Conservation (phyloP, 179 eudicot genomes). For the Vitellaria paradoxa region DNA sequence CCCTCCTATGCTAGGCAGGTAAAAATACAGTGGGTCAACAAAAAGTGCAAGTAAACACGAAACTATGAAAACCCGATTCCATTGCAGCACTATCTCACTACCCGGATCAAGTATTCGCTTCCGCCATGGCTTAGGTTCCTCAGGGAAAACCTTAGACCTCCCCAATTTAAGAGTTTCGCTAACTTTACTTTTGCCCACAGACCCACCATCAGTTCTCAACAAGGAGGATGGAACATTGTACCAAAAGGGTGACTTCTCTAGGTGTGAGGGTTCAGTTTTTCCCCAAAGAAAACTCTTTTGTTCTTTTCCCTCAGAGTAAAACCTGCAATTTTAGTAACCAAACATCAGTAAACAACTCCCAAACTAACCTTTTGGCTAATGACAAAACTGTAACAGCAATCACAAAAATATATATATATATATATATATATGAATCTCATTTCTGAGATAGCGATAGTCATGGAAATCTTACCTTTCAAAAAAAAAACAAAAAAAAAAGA, state of each 20-base stretch:
- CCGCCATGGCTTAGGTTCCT: slow-evolving; percentile 55
- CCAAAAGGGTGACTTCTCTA: slow-evolving; percentile 53
- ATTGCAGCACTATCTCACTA: slow-evolving; percentile 75
- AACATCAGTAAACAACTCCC: slow-evolving; percentile 7
- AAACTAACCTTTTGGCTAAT: not conserved
- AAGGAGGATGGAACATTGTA: slow-evolving; percentile 46
- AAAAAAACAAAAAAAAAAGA: too few species aligned
- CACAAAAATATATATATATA: slow-evolving; percentile 1
- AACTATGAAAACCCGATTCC: slow-evolving; percentile 84
- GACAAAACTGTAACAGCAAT: not conserved
- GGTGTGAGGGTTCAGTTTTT: slow-evolving; percentile 39
- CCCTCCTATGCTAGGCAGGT: slow-evolving; percentile 63
- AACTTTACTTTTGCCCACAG: slow-evolving; percentile 42
- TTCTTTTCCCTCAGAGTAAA: slow-evolving; percentile 61
- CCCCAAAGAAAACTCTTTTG: slow-evolving; percentile 47
- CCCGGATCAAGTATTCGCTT: slow-evolving; percentile 90
- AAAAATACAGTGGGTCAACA: slow-evolving; percentile 85
- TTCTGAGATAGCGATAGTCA: not conserved
- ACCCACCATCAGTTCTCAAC: slow-evolving; percentile 34
- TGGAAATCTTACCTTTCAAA: too few species aligned
- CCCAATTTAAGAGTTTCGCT: slow-evolving; percentile 47
- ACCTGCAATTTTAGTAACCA: slow-evolving; percentile 40
- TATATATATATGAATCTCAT: not conserved
- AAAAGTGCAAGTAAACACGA: slow-evolving; percentile 87
- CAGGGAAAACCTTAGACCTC: slow-evolving; percentile 55